Evolutionary conservation across 495 filamentous ascomycete species (phyloP).

Genomic region (Neurospora sp.): DNA sequence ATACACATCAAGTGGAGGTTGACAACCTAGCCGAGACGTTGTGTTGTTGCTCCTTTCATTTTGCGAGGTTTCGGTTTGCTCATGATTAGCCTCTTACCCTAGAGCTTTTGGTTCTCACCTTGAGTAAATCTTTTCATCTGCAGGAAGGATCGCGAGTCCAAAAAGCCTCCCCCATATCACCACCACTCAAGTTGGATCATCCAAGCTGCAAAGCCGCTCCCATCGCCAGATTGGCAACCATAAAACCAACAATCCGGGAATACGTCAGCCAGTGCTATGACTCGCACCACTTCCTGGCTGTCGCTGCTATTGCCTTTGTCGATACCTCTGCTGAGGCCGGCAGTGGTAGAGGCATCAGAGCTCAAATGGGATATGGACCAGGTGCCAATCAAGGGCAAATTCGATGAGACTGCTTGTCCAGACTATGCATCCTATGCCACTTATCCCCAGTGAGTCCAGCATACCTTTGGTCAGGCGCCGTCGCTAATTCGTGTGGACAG

Average conservation of each 20-base stretch:
- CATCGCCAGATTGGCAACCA: not conserved
- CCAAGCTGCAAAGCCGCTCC: not conserved
- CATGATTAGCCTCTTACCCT: not conserved
- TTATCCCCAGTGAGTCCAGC: conserved; percentile 30
- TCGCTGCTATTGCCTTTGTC: conserved; percentile 11
- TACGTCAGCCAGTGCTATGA: not conserved
- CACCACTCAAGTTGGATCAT: not conserved
- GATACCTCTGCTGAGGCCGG: conserved; percentile 3
- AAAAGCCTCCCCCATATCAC: not conserved
- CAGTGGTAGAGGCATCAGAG: conserved; percentile 2
- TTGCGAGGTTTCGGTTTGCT: not conserved
- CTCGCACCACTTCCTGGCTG: not conserved
- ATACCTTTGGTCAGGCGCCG: not conserved
- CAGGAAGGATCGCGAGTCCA: not conserved
- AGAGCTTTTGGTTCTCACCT: not conserved
- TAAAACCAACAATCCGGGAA: not conserved
- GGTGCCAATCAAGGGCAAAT: conserved; percentile 12
- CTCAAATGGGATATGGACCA: conserved; percentile 7
- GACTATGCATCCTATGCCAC: conserved; percentile 43
- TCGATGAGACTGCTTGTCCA: conserved; percentile 32
- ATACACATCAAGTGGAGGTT: not conserved
- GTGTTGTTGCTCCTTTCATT: not conserved
- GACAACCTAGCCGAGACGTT: not conserved
- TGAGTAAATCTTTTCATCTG: not conserved
- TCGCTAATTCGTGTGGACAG: conserved; percentile 24